These are phyloP conservation scores for Curvularia spicifera DNA, from an alignment of 2,329 filamentous ascomycete genomes.

Conservation along the genomic window DNA sequence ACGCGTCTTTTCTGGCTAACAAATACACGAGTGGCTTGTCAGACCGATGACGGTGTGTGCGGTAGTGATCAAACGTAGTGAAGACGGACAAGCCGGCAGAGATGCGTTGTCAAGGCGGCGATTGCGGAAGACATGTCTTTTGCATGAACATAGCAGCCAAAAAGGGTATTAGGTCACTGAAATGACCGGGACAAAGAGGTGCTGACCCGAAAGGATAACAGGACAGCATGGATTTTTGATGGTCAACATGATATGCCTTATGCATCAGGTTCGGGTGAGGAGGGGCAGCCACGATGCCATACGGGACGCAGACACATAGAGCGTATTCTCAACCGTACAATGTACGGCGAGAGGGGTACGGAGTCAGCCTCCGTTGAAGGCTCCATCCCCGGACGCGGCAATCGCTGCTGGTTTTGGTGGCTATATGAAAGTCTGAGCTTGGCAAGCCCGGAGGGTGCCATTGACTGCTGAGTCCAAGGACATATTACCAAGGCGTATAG, in stretches of 20 bases:
- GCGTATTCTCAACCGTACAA: slow-evolving; percentile 20
- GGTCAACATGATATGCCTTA: slow-evolving; percentile 1
- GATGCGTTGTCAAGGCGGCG: slow-evolving; percentile 15
- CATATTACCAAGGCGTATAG: slow-evolving; percentile 4
- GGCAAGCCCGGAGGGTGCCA: slow-evolving; percentile 6
- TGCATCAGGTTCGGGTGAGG: slow-evolving; percentile 4
- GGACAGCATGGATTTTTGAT: slow-evolving; percentile 5
- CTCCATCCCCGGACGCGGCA: slow-evolving; percentile 15
- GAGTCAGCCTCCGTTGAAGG: slow-evolving; percentile 12
- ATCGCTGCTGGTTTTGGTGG: slow-evolving; percentile 9
- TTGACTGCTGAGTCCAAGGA: slow-evolving; percentile 2
- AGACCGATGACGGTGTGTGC: slow-evolving; percentile 20
- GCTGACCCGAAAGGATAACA: slow-evolving; percentile 11
- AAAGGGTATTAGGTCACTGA: slow-evolving; percentile 20
- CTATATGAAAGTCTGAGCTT: slow-evolving; percentile 6
- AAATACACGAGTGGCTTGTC: slow-evolving; percentile 23
- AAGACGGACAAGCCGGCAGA: slow-evolving; percentile 6
- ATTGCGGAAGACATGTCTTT: slow-evolving; percentile 7
- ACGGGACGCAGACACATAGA: not conserved
- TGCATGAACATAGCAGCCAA: slow-evolving; percentile 20
- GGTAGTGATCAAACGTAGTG: slow-evolving; percentile 14
- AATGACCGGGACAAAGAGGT: slow-evolving; percentile 12
- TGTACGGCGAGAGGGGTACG: slow-evolving; percentile 29
- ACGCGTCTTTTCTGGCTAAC: slow-evolving; percentile 28
- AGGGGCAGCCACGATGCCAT: slow-evolving; percentile 10